Base-by-base conservation (phyloP, 768 basidiomycete genomes). In the Galerina marginata region DNA sequence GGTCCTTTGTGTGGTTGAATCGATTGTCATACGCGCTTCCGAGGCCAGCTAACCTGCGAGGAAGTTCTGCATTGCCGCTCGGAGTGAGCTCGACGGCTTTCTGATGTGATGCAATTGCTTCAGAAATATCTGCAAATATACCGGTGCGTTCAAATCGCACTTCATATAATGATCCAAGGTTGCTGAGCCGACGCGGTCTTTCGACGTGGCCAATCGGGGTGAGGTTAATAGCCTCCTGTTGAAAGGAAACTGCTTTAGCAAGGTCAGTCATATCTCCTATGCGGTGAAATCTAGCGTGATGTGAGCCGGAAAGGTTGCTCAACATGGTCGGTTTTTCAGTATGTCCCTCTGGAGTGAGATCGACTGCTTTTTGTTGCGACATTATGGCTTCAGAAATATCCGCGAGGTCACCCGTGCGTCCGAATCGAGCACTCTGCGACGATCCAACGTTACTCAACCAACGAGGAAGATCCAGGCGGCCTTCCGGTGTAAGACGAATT, bases 21-120 rank as follows among this genome's bases (percentile, higher is more conserved):
- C 69, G 69, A 42, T 14, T 54, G 1, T n/a, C 40, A 36, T 74
- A 65, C 2, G 63, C 64, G 50, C 46, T 57, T 6, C 66, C 67
- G 26, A 69, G 6, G 26, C 33, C 33, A 6, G 25, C 33, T 26
- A 49, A 37, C 25, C 48, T 9, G 14, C 26, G 9, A 29, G 48
- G 14, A 26, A 49, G 48, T 7, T 26, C 33, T 29, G 25, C 48
- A 49, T 49, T 12, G 48, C 48, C 48, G 33, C 26, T 29, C 11
- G 48, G 10, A 26, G 26, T 49, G 48, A 49, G 25, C n/a, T 49
- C 25, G 10, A 49, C 11, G 3, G 48, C 48, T 14, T 37, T 26
- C 11, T 49, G 48, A 26, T 49, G 23, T 4, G 25, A 37, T 10
- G 26, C 4, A 6, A 49, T 49, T n/a, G 48, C 48, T n/a, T 49